A percentile compares a stretch with the other conserved stretches of the same genome.
phyloP scores from a whole-genome alignment of 495 filamentous ascomycete genomes.

The Podospora pseudoanserina region DNA sequence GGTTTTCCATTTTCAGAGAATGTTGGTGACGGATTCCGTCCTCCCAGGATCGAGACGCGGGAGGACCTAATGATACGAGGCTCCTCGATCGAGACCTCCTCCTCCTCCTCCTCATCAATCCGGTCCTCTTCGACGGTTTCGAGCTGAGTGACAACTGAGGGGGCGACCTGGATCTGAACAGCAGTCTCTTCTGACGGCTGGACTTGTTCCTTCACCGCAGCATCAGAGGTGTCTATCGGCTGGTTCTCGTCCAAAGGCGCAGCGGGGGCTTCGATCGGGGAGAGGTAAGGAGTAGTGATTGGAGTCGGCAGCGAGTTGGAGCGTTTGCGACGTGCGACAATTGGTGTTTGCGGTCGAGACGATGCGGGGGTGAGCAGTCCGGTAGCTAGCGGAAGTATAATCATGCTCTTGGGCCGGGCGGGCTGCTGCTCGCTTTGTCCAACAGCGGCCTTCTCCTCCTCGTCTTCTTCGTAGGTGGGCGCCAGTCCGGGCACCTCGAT shows the following conservation, averaged over 20 bases:
- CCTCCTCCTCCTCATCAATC: conserved; percentile 32
- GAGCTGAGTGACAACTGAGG: neutral
- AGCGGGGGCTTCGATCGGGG: conserved; percentile 7
- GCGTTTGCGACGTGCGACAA: conserved; percentile 44
- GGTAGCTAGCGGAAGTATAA: conserved; percentile 38
- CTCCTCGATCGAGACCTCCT: conserved; percentile 48
- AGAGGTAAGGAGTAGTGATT: conserved; percentile 24
- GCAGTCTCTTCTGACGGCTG: neutral
- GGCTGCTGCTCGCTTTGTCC: conserved; percentile 10
- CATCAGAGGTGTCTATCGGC: neutral
- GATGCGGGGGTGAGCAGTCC: conserved; percentile 34
- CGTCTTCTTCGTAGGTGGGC: conserved; percentile 56
- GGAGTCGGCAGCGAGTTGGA: conserved; percentile 53
- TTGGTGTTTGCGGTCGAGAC: conserved; percentile 28
- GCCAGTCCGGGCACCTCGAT: conserved; percentile 67
- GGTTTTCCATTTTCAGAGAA: conserved; percentile 40
- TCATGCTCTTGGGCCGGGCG: conserved; percentile 60
- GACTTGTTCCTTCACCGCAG: neutral
- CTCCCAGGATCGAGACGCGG: conserved; percentile 49
- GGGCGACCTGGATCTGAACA: neutral
- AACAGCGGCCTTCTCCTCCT: conserved; percentile 49
- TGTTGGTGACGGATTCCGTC: conserved; percentile 40
- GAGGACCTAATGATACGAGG: conserved; percentile 53
- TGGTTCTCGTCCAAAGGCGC: neutral
- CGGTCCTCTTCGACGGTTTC: conserved; percentile 29